Base-by-base conservation (phyloP, 2,329 filamentous ascomycete species). In the Ophiobolus disseminans region DNA sequence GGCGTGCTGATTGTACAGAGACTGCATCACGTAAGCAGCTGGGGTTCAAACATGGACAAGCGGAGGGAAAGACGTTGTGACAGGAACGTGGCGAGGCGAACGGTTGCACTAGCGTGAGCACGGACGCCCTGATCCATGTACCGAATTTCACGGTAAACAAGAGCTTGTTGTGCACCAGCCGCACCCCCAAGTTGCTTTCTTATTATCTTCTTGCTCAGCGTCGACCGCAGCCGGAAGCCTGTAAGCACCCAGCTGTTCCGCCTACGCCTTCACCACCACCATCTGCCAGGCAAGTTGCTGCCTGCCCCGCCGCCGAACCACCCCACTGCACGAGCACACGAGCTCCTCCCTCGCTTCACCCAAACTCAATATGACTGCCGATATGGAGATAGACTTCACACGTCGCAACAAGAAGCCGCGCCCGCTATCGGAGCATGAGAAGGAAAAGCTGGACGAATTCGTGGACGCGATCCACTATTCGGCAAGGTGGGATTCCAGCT, bases 401-500 rank as follows among this genome's bases (percentile, higher is more conserved):
- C 86, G 93, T 73, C 89, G 93, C 72, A 97, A 97, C 79, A 88
- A 89, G 78, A 84, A 85, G 72, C 90, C 94, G 32, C 86, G 93
- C 53, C 83, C 87, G 55, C 78, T 99, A 48, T 85, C 87, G 23
- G 91, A 97, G 56, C 77, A 82, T 14, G 94, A 99, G 81, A 86
- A 89, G 59, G 85, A 88, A 60, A 86, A 88, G 52, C 81, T 99
- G 50, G 91, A 97, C 54, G 92, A 97, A 74, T 97, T 90, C 70
- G 85, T 94, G 60, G 91, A 97, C 66, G 85, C 86, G 23, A 99
- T 99, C 65, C 92, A 97, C 76, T 99, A 99, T 78, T 97, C 93
- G 42, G 85, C 89, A 57, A 85, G 91, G 91, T 96, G 80, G 66
- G 82, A n/a, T n/a, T 69, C 64, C 57, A 35, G 53, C 40, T 26